Conservation (phyloP, 2,329 filamentous ascomycete species). For the Pochonia chlamydosporia region DNA sequence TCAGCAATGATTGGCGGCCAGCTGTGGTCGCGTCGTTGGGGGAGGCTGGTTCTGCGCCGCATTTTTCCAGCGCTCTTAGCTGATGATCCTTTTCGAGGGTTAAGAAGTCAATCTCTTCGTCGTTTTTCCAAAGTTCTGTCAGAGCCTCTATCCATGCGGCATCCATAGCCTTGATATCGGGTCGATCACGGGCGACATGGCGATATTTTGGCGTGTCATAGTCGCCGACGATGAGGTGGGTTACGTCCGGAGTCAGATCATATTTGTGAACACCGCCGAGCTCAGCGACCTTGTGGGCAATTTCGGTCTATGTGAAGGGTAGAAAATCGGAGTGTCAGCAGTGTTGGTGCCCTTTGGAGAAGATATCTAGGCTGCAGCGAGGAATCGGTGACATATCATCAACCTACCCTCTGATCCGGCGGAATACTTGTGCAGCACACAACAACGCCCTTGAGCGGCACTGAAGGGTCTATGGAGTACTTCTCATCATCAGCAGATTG, state of each 20-base stretch:
- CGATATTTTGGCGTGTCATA: conserved; percentile 90
- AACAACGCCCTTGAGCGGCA: conserved; percentile 65
- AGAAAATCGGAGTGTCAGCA: conserved; percentile 2
- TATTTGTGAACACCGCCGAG: conserved; percentile 85
- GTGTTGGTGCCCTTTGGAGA: neutral
- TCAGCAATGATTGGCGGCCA: conserved; percentile 37
- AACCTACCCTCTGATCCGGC: conserved; percentile 67
- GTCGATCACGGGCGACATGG: conserved; percentile 84
- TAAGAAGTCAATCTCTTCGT: conserved; percentile 68
- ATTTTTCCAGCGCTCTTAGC: conserved; percentile 56
- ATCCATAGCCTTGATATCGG: conserved; percentile 77
- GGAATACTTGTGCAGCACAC: conserved; percentile 85
- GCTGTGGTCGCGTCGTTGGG: conserved; percentile 11
- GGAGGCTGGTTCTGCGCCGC: conserved; percentile 34
- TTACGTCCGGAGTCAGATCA: conserved; percentile 92
- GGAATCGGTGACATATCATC: no score
- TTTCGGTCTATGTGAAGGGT: conserved; percentile 36
- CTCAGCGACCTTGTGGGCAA: conserved; percentile 61
- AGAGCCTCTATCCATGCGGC: conserved; percentile 82
- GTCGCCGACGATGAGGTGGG: conserved; percentile 86
- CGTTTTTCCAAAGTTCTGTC: conserved; percentile 72
- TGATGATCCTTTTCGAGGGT: conserved; percentile 62
- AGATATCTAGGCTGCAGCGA: conserved; percentile 1
- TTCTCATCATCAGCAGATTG: conserved; percentile 19
- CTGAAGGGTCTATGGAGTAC: conserved; percentile 46